A percentile compares a stretch with the other conserved stretches of the same genome.
Evolutionary conservation across 129 eudicot species (phyloP).

Genomic region (Flaveria robusta): DNA sequence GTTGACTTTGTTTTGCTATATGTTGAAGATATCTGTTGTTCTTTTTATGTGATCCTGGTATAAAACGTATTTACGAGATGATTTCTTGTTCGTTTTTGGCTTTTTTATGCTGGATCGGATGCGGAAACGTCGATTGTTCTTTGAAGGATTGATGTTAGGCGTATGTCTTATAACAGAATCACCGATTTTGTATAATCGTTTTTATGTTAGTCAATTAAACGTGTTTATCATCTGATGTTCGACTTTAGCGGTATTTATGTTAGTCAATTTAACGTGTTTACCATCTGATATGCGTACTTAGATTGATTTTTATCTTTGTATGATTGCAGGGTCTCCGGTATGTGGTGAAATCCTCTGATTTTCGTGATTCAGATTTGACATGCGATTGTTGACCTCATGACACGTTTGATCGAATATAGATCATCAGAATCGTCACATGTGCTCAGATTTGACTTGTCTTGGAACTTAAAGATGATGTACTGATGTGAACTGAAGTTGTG

Average conservation of each 20-base stretch:
- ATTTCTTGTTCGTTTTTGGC: background rate
- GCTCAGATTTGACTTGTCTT: background rate
- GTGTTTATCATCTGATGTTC: too few relatives aligned
- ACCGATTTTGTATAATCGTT: too few relatives aligned
- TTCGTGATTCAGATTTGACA: background rate
- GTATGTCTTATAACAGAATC: too few relatives aligned
- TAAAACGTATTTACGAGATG: background rate
- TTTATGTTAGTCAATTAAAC: too few relatives aligned
- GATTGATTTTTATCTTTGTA: background rate
- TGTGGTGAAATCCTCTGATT: background rate
- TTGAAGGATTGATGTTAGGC: background rate
- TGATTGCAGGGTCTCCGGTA: background rate
- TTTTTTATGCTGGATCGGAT: background rate
- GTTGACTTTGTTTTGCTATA: background rate
- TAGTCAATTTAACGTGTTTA: too few relatives aligned
- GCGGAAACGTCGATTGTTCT: background rate
- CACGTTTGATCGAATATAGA: background rate
- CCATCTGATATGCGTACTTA: too few relatives aligned
- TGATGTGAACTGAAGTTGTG: background rate
- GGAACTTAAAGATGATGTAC: slow-evolving; percentile 9
- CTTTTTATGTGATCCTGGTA: background rate
- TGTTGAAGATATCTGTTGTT: background rate
- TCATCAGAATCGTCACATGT: background rate
- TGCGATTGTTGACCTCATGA: background rate
- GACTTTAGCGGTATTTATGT: too few relatives aligned